phyloP scores from a whole-genome alignment of 768 basidiomycete genomes.

The Podaxis pistillaris region DNA sequence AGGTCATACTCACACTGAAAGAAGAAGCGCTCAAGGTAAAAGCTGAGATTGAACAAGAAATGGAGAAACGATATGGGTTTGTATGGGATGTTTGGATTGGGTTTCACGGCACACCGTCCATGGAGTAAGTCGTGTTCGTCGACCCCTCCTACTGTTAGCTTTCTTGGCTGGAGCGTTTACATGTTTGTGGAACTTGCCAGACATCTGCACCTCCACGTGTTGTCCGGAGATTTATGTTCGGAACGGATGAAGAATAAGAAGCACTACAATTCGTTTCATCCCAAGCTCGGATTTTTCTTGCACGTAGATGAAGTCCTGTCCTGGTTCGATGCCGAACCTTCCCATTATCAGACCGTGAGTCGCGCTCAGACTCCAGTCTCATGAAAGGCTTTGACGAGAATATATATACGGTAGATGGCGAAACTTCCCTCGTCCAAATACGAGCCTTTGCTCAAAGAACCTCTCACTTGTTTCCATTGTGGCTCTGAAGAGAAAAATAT shows the following conservation, averaged over 20 bases:
- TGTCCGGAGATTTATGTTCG: constrained; percentile 76
- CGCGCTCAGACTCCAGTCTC: background rate
- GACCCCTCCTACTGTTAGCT: no score
- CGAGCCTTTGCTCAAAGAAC: constrained; percentile 65
- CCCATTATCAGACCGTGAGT: constrained; percentile 33
- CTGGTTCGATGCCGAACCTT: constrained; percentile 72
- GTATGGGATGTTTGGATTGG: constrained; percentile 78
- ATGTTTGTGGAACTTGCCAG: constrained; percentile 30
- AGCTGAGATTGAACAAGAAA: constrained; percentile 73
- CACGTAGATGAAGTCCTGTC: constrained; percentile 72
- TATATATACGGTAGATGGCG: constrained; percentile 42
- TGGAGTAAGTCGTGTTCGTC: constrained; percentile 59
- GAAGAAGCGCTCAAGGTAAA: constrained; percentile 57
- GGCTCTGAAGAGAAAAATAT: constrained; percentile 63
- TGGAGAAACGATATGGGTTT: constrained; percentile 71
- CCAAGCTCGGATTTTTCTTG: constrained; percentile 80
- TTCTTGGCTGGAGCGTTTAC: background rate
- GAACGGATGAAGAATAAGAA: constrained; percentile 79
- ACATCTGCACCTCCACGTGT: constrained; percentile 82
- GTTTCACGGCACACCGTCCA: constrained; percentile 83
- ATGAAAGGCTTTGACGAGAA: background rate
- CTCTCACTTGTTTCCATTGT: constrained; percentile 72
- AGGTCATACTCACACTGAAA: constrained; percentile 49
- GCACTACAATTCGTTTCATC: constrained; percentile 91
- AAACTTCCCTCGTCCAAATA: constrained; percentile 50